Evolutionary conservation across 2,329 filamentous ascomycete genomes (phyloP), one percentile per base, ranked within the genome.

Genomic region (Phialemoniopsis sp.): DNA sequence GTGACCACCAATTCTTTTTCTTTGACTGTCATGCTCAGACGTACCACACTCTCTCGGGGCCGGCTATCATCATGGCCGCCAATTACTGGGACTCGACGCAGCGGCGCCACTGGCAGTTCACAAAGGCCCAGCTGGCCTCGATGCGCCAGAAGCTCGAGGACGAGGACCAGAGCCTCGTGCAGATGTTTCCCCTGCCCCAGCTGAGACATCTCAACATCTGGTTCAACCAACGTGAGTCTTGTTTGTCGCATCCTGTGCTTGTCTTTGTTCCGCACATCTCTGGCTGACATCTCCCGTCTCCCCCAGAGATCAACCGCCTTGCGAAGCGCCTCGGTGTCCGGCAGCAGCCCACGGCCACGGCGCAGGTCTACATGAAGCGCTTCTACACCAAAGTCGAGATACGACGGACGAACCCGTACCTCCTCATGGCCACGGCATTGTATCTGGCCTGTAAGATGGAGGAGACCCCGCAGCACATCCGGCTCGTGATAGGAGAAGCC

Each of bases 391-490:
- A 86, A 52, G 86, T 95, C 52, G 89, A 95, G 56, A 89, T 97
- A 48, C 85, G 91, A 41, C 82, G 85, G 46, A 95, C 90, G 35
- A 98, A 97, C 53, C 89, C 91, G 4, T 95, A 95, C 57, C 80
- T 97, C 29, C 81, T 97, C 42, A 77, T 95, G 48, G 85, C 89
- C n/a, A 97, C 93, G 2, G 87, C 91, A 5, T 76, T 97, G 44
- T 98, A 98, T 60, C 72, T 98, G 29, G 90, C 93, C 15, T 95
- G 89, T 68, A 98, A 98, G 66, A 95, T 95, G 80, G 93, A 98
- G 62, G 93, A 98, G 62, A 90, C 84, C 37, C 93, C 93, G 3
- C 91, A 97, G 60, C 93, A 98, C 60, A 97, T 98, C 54, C 80
- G 93, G 21, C 78, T 95, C 47, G 84, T 98, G 42, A 83, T 93